Evolutionary conservation across 768 basidiomycete species (phyloP).

Genomic region (Sporobolomyces pararoseus): DNA sequence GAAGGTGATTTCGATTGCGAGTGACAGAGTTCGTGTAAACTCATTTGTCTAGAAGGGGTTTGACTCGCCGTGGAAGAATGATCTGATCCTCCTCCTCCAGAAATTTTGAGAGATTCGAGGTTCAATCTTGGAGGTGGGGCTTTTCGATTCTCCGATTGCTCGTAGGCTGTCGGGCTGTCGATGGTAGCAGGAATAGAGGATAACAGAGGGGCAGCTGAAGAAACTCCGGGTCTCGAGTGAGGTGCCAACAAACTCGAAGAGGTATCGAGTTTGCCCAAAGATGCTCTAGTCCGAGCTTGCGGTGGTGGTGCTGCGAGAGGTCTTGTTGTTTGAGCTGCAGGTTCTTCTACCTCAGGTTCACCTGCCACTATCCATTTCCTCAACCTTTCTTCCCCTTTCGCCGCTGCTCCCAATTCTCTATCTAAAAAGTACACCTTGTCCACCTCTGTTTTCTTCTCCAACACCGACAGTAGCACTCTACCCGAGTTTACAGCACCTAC

Average conservation of each 20-base stretch:
- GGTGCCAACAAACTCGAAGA: constrained; percentile 14
- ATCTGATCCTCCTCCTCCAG: too few relatives aligned
- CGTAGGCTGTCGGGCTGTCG: neutral
- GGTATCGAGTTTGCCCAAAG: constrained; percentile 14
- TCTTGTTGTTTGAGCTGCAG: neutral
- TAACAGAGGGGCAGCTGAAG: neutral
- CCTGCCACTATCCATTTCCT: constrained; percentile 16
- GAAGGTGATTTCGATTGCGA: constrained; percentile 16
- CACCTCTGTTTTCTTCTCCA: constrained; percentile 1
- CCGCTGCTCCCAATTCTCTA: neutral
- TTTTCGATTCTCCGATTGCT: neutral
- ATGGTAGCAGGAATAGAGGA: neutral
- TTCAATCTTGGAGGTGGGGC: neutral
- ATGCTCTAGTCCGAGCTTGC: too few relatives aligned
- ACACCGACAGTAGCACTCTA: neutral
- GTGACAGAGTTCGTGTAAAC: constrained; percentile 19
- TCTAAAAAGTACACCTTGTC: constrained; percentile 6
- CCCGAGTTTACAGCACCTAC: constrained; percentile 7
- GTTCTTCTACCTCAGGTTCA: constrained; percentile 11
- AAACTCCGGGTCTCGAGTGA: constrained; percentile 3
- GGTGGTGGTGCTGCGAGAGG: neutral
- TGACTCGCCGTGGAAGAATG: too few relatives aligned
- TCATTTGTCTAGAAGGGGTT: neutral
- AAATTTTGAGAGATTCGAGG: neutral
- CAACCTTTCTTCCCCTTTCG: neutral